These are phyloP conservation scores for Nicotiana benthamiana DNA, from an alignment of 257 asterid species.

Conservation along the genomic window DNA sequence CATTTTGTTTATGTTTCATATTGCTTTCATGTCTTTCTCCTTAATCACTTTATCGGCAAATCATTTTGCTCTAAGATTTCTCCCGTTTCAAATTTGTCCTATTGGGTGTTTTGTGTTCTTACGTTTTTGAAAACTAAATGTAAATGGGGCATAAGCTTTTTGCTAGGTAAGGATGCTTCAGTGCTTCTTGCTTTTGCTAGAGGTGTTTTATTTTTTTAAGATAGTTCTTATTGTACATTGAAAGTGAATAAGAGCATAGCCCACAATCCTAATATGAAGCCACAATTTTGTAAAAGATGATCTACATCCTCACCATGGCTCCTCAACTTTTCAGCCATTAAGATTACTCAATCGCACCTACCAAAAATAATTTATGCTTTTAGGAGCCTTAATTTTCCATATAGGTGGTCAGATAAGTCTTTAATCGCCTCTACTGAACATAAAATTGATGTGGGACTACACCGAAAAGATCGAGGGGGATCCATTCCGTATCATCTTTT, in stretches of 20 bases:
- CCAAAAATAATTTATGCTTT: too few species aligned
- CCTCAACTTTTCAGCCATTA: too few species aligned
- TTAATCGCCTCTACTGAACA: not conserved
- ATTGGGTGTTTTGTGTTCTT: not conserved
- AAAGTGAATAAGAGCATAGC: not conserved
- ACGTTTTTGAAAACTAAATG: not conserved
- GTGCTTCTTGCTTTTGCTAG: not conserved
- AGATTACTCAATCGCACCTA: too few species aligned
- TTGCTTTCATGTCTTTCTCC: not conserved
- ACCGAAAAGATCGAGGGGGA: not conserved
- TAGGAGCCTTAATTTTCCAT: too few species aligned
- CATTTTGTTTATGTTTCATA: not conserved
- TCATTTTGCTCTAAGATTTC: not conserved
- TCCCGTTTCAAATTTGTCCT: not conserved
- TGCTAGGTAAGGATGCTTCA: not conserved
- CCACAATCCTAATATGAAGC: not conserved
- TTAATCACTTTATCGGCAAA: not conserved
- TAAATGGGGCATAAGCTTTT: not conserved
- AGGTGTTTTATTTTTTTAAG: not conserved
- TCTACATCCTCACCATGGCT: not conserved
- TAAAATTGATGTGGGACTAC: not conserved
- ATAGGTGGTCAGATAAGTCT: too few species aligned
- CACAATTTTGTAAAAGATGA: not conserved
- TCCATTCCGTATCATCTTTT: not conserved
- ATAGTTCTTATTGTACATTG: not conserved